Percentiles rank a stretch among this genome's conserved stretches.
Conservation (phyloP, 2,329 filamentous ascomycete genomes). For the Cladosporium sp. region DNA sequence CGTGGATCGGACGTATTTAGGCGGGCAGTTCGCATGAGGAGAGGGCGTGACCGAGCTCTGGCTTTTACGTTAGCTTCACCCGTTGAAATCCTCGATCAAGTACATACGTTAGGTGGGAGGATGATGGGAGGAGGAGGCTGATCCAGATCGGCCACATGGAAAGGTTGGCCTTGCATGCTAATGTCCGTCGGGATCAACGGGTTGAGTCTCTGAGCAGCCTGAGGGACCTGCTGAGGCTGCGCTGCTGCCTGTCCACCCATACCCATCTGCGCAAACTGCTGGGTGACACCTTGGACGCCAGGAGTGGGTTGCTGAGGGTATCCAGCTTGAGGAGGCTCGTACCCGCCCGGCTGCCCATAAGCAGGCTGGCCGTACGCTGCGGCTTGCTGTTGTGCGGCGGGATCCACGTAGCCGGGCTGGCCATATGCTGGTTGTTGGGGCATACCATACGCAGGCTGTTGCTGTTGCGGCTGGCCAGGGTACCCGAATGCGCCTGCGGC, state of each 20-base stretch:
- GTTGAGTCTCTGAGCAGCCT: slow-evolving; percentile 59
- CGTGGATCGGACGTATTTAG: slow-evolving; percentile 92
- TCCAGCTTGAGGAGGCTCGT: slow-evolving; percentile 61
- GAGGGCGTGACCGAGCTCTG: slow-evolving; percentile 83
- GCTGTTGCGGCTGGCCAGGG: slow-evolving; percentile 38
- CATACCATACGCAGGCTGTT: slow-evolving; percentile 28
- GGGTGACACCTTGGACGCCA: slow-evolving; percentile 59
- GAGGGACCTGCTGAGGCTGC: slow-evolving; percentile 37
- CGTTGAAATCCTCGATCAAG: slow-evolving; percentile 33
- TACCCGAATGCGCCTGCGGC: slow-evolving; percentile 25
- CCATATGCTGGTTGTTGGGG: slow-evolving; percentile 27
- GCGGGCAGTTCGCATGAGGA: slow-evolving; percentile 80
- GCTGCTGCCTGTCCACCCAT: slow-evolving; percentile 48
- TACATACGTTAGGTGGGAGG: slow-evolving; percentile 73
- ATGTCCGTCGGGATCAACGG: slow-evolving; percentile 90
- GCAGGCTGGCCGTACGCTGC: slow-evolving; percentile 17
- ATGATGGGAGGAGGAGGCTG: slow-evolving; percentile 85
- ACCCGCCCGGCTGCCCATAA: slow-evolving; percentile 44
- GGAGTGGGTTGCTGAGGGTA: slow-evolving; percentile 45
- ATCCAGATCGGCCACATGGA: slow-evolving; percentile 89
- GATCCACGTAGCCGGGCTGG: slow-evolving; percentile 16
- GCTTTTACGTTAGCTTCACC: not conserved
- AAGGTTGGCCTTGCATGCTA: slow-evolving; percentile 68
- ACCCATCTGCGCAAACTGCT: slow-evolving; percentile 76
- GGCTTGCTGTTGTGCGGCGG: slow-evolving; percentile 6